Evolutionary conservation across 768 basidiomycete genomes (phyloP), one percentile per base, ranked within the genome.

Genomic region (Naganishia friedmannii): DNA sequence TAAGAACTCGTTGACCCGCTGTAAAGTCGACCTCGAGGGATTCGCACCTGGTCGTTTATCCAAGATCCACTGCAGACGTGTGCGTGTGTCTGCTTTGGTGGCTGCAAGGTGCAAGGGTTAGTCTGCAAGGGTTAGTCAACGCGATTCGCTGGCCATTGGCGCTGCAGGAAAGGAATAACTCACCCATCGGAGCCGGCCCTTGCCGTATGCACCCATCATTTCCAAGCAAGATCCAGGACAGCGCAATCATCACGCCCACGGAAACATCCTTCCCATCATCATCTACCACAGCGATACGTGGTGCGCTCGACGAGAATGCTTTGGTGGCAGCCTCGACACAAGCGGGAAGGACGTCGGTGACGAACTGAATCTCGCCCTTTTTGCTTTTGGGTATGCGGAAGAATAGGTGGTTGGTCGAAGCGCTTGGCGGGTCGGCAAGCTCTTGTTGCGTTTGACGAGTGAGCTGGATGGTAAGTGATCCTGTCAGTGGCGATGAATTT

Each of bases 1-100:
- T 6, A 91, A 79, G 73, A 85, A 90, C 73, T 89, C 87, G 76
- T 93, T 92, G 54, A 91, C 86, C 17, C 88, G 82, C 79, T 91
- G 91, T 70, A 97, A 83, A 10, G 90, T 91, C 19, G 87, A 84
- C 51, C 93, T 86, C 12, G 90, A 88, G 0, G 95, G 94, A 77
- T 96, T 97, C 3, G 88, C 89, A 66, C 84, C 83, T 6, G 90
- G 89, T 65, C 85, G 82, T 73, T 87, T 88, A 23, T 88, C 84
- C 69, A 93, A 89, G 57, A 97, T 87, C 91, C 90, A 92, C 77
- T 97, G 89, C 42, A 97, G 83, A 21, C 92, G 85, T 15, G 83
- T 88, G 13, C 87, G 86, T 72, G 97, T 86, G 15, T 84, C 81
- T 23, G 83, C 80, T 78, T 96, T 96, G 73, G 83, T 84, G 53